A percentile compares a stretch with the other conserved stretches of the same genome.
Evolutionary conservation across 306 rosid genomes (phyloP).

Genomic region (Quercus alba): DNA sequence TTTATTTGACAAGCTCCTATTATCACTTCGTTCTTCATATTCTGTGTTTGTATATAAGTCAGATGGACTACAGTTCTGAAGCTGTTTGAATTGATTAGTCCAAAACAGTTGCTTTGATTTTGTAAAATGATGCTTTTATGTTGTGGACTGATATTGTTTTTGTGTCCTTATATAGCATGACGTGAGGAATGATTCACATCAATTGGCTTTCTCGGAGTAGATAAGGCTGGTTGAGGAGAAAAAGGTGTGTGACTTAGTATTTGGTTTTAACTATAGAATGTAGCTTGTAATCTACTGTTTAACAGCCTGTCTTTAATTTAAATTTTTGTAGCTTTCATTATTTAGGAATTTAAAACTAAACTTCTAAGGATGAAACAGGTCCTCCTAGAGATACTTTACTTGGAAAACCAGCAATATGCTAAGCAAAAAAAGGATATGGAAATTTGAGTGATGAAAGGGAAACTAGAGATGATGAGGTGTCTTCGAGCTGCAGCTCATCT

Average conservation of each 20-base stretch:
- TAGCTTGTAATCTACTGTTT: not conserved
- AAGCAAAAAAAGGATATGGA: conserved; percentile 55
- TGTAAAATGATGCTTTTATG: conserved; percentile 6
- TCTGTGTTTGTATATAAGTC: not conserved
- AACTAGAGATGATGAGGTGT: conserved; percentile 87
- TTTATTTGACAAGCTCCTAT: not conserved
- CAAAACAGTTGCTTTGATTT: conserved; percentile 12
- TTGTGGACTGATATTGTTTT: conserved; percentile 21
- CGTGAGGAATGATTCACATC: conserved; percentile 66
- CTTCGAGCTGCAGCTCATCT: conserved; percentile 63
- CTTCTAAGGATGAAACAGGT: conserved; percentile 80
- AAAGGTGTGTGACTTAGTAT: conserved; percentile 48
- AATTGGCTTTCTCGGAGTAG: conserved; percentile 78
- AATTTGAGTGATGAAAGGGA: conserved; percentile 83
- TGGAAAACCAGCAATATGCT: conserved; percentile 81
- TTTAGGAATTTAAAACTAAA: conserved; percentile 15
- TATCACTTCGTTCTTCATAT: not conserved
- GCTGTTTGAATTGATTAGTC: not conserved
- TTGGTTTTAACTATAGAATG: conserved; percentile 11
- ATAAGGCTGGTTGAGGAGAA: conserved; percentile 84
- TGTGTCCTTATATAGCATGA: conserved; percentile 55
- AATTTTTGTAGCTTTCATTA: conserved; percentile 10
- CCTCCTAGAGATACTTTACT: conserved; percentile 69
- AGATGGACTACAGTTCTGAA: conserved; percentile 69
- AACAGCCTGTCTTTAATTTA: not conserved